Evolutionary conservation across 805 yeast genomes (phyloP), one percentile per base, ranked within the genome.

Genomic region (Danielia oregonensis): DNA sequence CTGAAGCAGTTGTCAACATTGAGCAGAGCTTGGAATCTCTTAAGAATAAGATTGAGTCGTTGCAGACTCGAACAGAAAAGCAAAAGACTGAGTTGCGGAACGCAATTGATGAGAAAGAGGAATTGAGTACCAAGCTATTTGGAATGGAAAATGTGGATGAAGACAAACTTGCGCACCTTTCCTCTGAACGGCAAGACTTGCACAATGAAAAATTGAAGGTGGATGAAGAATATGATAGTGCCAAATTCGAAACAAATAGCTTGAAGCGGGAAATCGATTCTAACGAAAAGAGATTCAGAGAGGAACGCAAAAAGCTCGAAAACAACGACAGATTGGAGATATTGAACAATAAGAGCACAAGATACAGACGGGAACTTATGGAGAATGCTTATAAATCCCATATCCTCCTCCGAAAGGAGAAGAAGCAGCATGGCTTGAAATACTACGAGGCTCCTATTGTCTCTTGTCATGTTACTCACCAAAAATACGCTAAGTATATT

Each of bases 361-460:
- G 61, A 17, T 51, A 62, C 25, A 40, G 54, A 15, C 55, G 53
- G 17, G 66, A 63, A 16, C 52, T 72, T 26, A 42, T 54, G 27
- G 63, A 57, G 12, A 72, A 76, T 6, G 65, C 79, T 2, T 59
- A 53, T 36, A 42, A 47, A 4, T 65, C 60, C 0, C 72, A 65
- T 39, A 39, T 52, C 17, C 48, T 61, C 11, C 52, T 82, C 6
- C 37, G 51, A n/a, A 35, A 31, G 29, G 43, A 44, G 27, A 64
- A 82, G 30, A 43, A 60, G 10, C 46, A 63, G 14, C 52, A 57
- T 1, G 52, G 54, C 5, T 64, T 79, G 32, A 51, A 57, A 30
- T 75, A 84, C 35, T 76, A 66, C 37, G 94, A 84, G 49, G 94
- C 96, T 1, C 89, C 97, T 0, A 57, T 81, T 6, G 63, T 87